Base-by-base conservation (phyloP, 73 alveolate species). In the Symbiodinium pilosum region DNA sequence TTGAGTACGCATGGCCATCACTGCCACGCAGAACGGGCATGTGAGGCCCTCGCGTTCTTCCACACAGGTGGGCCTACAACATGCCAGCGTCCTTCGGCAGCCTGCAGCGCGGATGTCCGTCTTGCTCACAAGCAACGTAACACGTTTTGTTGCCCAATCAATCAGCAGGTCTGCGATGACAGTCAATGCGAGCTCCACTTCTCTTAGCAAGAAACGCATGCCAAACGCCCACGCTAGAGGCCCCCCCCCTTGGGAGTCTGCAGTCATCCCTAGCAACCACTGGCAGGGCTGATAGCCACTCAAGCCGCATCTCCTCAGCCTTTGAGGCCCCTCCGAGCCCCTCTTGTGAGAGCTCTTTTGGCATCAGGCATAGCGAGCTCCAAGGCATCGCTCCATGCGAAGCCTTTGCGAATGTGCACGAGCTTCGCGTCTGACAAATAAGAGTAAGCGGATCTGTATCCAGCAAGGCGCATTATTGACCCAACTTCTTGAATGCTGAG, bases 361-460 rank as follows among this genome's bases (percentile, higher is more conserved):
- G 93, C 93, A 84, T 84, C 93, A 11, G 11, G 4, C 47, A 84
- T n/a, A 9, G 93, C 93, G 2, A 84, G 43, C 36, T 84, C 77
- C 39, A 84, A 44, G 2, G 8, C 34, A 32, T 41, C 75, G 9
- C 30, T 2, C 77, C 71, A 43, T 12, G 26, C 43, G 44, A 11
- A 44, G 2, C 93, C 93, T 8, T 2, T 21, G 32, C 75, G 44
- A 18, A 26, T 43, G 43, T 84, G 93, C 51, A 44, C 30, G 3
- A 42, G 93, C 24, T 26, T 24, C 12, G 77, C 93, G n/a, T 84
- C 93, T 28, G 14, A 43, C 30, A 84, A 42, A 44, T 84, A 84
- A 21, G 71, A 36, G 28, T 36, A 24, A 4, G 47, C 93, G 34
- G 77, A 38, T 7, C 93, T 18, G 54, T 30, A 28, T 32, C 54